A percentile compares a stretch with the other conserved stretches of the same genome.
Conservation (phyloP, 2,329 filamentous ascomycete genomes). For the Colletotrichum musicola region DNA sequence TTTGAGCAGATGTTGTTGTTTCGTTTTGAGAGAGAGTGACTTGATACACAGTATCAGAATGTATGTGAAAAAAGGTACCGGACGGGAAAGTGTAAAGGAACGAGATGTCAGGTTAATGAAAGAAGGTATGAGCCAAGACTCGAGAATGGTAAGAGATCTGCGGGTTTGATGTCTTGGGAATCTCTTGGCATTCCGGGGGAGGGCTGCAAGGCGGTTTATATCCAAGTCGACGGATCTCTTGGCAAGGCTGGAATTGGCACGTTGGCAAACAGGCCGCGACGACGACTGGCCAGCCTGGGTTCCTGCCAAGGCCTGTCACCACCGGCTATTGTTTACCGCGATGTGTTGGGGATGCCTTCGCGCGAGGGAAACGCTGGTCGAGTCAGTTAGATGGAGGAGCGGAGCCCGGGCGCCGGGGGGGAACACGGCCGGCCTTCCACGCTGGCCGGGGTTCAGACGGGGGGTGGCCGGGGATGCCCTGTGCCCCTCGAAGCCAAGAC, state of each 20-base stretch:
- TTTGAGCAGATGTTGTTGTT: slow-evolving; percentile 3
- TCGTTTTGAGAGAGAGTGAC: slow-evolving; percentile 22
- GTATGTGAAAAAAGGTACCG: neutral
- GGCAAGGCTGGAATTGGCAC: slow-evolving; percentile 21
- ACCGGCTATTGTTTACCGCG: neutral
- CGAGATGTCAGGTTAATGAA: slow-evolving; percentile 11
- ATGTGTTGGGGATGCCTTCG: neutral
- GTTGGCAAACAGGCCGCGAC: neutral
- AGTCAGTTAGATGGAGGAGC: slow-evolving; percentile 27
- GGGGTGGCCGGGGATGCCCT: slow-evolving; percentile 23
- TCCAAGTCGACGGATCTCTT: slow-evolving; percentile 33
- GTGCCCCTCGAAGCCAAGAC: neutral
- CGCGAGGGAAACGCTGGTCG: slow-evolving; percentile 22
- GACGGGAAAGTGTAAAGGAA: slow-evolving; percentile 2
- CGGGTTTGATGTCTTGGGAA: slow-evolving; percentile 30
- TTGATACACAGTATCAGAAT: slow-evolving; percentile 32
- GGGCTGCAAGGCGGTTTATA: slow-evolving; percentile 35
- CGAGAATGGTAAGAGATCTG: slow-evolving; percentile 34
- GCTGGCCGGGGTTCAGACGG: neutral
- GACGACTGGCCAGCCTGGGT: neutral
- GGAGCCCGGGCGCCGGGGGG: slow-evolving; percentile 2
- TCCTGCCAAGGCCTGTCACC: neutral
- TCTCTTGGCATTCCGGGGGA: slow-evolving; percentile 35
- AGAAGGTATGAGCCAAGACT: slow-evolving; percentile 33
- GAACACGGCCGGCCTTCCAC: neutral